Percentiles rank a stretch among this genome's conserved stretches.
Conservation (phyloP, 805 yeast genomes). For the Scheffersomyces stipitis region DNA sequence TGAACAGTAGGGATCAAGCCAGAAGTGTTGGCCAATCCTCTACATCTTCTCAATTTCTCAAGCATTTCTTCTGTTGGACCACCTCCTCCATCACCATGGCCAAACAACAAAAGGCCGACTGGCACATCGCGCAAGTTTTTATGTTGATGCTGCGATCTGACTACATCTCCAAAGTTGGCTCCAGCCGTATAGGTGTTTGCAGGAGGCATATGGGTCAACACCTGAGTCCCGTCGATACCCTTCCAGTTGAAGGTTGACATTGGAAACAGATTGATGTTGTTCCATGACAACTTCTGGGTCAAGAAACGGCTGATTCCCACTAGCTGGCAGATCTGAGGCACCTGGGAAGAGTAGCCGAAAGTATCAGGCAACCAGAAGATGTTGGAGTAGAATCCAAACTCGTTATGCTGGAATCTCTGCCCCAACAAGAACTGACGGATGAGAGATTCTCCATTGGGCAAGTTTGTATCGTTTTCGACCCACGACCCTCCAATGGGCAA, state of each 20-base stretch:
- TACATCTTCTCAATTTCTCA: slow-evolving; percentile 86
- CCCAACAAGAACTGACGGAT: slow-evolving; percentile 88
- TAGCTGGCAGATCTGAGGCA: slow-evolving; percentile 88
- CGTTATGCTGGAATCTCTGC: slow-evolving; percentile 75
- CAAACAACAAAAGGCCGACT: slow-evolving; percentile 78
- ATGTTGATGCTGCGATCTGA: slow-evolving; percentile 75
- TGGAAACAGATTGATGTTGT: slow-evolving; percentile 89
- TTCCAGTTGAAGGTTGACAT: slow-evolving; percentile 92
- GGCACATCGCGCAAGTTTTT: slow-evolving; percentile 80
- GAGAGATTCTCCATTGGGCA: slow-evolving; percentile 92
- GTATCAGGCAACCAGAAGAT: slow-evolving; percentile 97
- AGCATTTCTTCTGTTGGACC: slow-evolving; percentile 95
- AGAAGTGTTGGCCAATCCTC: slow-evolving; percentile 81
- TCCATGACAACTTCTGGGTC: slow-evolving; percentile 96
- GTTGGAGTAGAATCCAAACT: slow-evolving; percentile 74
- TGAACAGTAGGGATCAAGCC: slow-evolving; percentile 82
- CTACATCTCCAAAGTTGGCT: slow-evolving; percentile 91
- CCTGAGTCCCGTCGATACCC: slow-evolving; percentile 91
- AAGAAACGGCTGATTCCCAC: slow-evolving; percentile 83
- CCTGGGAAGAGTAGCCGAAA: slow-evolving; percentile 92
- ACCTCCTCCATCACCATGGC: slow-evolving; percentile 98
- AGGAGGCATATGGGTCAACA: slow-evolving; percentile 97
- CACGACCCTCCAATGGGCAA: slow-evolving; percentile 95
- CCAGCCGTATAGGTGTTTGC: slow-evolving; percentile 92
- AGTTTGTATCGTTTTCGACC: slow-evolving; percentile 96